Conservation (phyloP, 2,329 filamentous ascomycete genomes). For the Aspergillus unguis region DNA sequence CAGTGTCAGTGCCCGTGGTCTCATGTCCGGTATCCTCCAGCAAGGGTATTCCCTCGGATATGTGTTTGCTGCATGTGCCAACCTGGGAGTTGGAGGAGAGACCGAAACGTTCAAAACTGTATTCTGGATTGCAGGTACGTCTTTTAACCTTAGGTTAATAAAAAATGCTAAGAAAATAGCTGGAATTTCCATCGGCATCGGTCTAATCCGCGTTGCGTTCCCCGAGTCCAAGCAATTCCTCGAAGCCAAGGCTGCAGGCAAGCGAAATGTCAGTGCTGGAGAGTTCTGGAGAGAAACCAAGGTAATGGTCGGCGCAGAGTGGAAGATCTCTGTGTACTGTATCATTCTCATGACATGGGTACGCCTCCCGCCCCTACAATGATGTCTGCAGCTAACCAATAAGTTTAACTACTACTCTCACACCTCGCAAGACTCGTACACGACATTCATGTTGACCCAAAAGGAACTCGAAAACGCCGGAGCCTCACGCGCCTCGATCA, state of each 20-base stretch:
- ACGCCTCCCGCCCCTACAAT: background rate
- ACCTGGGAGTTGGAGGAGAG: slow-evolving; percentile 64
- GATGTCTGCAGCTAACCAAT: background rate
- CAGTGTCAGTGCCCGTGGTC: slow-evolving; percentile 62
- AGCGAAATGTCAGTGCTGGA: slow-evolving; percentile 43
- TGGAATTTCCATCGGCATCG: slow-evolving; percentile 50
- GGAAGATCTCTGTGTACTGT: slow-evolving; percentile 75
- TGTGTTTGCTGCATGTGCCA: slow-evolving; percentile 68
- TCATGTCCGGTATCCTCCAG: slow-evolving; percentile 79
- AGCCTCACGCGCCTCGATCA: slow-evolving; percentile 70
- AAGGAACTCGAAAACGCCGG: slow-evolving; percentile 64
- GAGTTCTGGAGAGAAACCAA: slow-evolving; percentile 68
- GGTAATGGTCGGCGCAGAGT: slow-evolving; percentile 65
- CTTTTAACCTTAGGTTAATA: background rate
- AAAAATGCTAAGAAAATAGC: slow-evolving; percentile 17
- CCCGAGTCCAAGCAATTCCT: slow-evolving; percentile 74
- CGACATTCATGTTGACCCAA: slow-evolving; percentile 71
- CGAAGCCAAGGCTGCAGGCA: slow-evolving; percentile 62
- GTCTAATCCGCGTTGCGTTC: slow-evolving; percentile 64
- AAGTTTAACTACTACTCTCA: slow-evolving; percentile 70
- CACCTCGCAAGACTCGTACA: slow-evolving; percentile 77
- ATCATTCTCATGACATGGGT: slow-evolving; percentile 71
- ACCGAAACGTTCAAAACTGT: slow-evolving; percentile 65
- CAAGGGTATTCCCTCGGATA: slow-evolving; percentile 81
- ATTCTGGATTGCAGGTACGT: slow-evolving; percentile 63